Percentiles rank a stretch among this genome's conserved stretches.
phyloP scores from a whole-genome alignment of 768 basidiomycete species.

The Piloderma croceum region DNA sequence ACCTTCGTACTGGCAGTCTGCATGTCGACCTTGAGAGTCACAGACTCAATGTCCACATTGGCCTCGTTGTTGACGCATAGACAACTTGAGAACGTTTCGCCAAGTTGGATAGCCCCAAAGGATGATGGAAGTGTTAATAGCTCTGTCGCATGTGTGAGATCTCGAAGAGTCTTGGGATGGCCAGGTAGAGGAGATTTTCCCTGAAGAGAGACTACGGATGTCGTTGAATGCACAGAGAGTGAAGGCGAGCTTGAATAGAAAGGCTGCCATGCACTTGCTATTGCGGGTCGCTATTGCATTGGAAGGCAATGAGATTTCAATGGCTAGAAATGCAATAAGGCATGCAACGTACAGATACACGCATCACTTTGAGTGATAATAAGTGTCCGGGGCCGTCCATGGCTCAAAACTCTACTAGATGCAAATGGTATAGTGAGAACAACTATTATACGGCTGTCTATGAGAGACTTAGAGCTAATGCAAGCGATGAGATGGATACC shows the following conservation, averaged over 20 bases:
- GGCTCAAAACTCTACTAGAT: too few relatives aligned
- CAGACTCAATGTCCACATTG: slow-evolving; percentile 53
- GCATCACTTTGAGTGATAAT: slow-evolving; percentile 81
- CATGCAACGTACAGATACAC: slow-evolving; percentile 64
- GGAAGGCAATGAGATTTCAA: not conserved
- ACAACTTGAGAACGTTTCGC: slow-evolving; percentile 81
- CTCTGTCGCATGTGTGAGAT: slow-evolving; percentile 74
- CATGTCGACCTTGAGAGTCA: slow-evolving; percentile 74
- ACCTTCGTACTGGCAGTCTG: slow-evolving; percentile 72
- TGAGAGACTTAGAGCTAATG: too few relatives aligned
- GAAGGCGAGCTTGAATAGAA: slow-evolving; percentile 82
- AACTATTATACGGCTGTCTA: too few relatives aligned
- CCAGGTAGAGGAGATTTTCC: slow-evolving; percentile 62
- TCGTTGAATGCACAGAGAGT: slow-evolving; percentile 76
- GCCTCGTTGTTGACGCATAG: slow-evolving; percentile 81
- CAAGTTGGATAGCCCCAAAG: slow-evolving; percentile 84
- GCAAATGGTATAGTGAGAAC: too few relatives aligned
- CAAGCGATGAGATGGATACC: too few relatives aligned
- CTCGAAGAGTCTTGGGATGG: slow-evolving; percentile 79
- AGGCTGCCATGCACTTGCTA: slow-evolving; percentile 77
- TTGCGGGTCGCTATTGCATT: slow-evolving; percentile 54
- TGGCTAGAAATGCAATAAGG: slow-evolving; percentile 4
- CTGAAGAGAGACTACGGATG: slow-evolving; percentile 73
- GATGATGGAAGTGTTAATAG: slow-evolving; percentile 75
- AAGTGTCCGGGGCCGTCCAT: slow-evolving; percentile 59